Percentiles rank a stretch among this genome's conserved stretches.
phyloP scores from a whole-genome alignment of 2,329 filamentous ascomycete species.

The Arthrobotrys musiformis region DNA sequence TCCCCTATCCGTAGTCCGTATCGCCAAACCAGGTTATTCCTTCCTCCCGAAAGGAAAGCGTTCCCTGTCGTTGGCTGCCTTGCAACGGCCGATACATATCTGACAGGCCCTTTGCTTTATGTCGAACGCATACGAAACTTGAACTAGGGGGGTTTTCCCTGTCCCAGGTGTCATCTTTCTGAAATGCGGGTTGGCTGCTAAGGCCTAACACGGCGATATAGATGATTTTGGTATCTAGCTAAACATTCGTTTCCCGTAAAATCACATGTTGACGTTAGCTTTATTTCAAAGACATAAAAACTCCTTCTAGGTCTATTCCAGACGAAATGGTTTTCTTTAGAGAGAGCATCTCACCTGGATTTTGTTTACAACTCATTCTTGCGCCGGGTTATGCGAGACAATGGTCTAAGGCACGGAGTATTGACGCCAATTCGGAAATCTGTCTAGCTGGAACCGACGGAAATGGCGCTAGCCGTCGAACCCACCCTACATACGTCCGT shows the following conservation, averaged over 20 bases:
- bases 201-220: background rate
- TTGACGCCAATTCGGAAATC: background rate
- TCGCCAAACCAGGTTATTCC: constrained; percentile 29
- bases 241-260: background rate
- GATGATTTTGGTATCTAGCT: background rate
- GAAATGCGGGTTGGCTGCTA: background rate
- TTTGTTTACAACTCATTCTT: background rate
- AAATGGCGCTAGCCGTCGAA: constrained; percentile 17
- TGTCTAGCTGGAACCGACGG: background rate
- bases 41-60: constrained; percentile 25
- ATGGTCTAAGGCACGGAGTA: background rate
- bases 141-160: background rate
- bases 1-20: constrained; percentile 11
- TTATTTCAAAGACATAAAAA: background rate
- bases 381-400: background rate
- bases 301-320: background rate
- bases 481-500: background rate
- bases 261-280: background rate
- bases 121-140: constrained; percentile 17
- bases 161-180: background rate
- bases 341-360: background rate
- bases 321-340: background rate
- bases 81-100: background rate
- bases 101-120: constrained; percentile 3
- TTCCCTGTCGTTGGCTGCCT: constrained; percentile 3